Evolutionary conservation across 257 asterid species (phyloP), one percentile per base, ranked within the genome.

Genomic region (Penstemon eatonii): DNA sequence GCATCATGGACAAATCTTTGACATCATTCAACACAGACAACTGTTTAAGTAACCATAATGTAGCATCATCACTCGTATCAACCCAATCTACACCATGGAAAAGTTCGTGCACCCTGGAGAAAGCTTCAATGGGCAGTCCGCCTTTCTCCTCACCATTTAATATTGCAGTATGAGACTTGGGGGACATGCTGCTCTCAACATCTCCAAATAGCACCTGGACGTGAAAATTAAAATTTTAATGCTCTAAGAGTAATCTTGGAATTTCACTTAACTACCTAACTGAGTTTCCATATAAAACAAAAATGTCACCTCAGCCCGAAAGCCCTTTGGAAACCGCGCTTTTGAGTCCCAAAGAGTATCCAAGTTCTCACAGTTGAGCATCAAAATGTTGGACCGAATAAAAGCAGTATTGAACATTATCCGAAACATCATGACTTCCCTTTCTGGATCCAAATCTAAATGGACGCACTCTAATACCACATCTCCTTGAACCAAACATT

Each of bases 341-440:
- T 88, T 93, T 61, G 97, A 81, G 75, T 93, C 99, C 98, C 97
- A 93, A 69, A 88, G 88, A 63, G 72, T 84, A 76, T 93, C 99
- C 83, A 93, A 81, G 84, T 93, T 93, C 74, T 93, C 99, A 64
- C 82, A 85, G 87, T 87, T 93, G 77, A 93, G 90, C 86, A 93
- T 87, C 87, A 93, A 84, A 73, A 93, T 88, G 70, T 90, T 93
- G 54, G 99, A 93, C 64, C 99, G 92, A 69, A 93, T 85, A 79
- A 93, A 93, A 73, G 96, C 95, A n/a, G 99, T 93, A 72, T 90
- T 93, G 73, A 93, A 93, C 96, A 88, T 84, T 76, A 89, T 74
- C 11, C 99, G 96, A 73, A 93, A 93, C 97, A 88, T 93, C 97
- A 93, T 93, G 65, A 93, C 88, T 91, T 93, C 98, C 81, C 98